Percentiles rank a stretch among this genome's conserved stretches.
These are phyloP conservation scores for Dictyostelium brefeldianum DNA, from an alignment of 78 protist species.

Conservation along the genomic window DNA sequence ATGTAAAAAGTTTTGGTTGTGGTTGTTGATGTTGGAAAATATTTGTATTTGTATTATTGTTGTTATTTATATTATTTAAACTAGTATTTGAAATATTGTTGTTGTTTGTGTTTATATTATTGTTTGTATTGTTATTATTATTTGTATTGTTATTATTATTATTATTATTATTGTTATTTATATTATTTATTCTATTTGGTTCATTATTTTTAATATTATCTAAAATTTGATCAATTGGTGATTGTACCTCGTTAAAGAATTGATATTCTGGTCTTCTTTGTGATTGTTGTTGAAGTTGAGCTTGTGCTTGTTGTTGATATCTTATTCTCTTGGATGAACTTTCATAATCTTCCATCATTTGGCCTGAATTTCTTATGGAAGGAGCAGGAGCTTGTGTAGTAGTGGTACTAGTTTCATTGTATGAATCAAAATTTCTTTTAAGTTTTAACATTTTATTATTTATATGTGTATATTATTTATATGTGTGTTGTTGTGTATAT, in stretches of 20 bases:
- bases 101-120: neutral
- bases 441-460: conserved; percentile 55
- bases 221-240: conserved; percentile 56
- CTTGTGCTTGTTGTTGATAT: conserved; percentile 33
- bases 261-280: conserved; percentile 38
- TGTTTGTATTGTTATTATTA: neutral
- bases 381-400: neutral
- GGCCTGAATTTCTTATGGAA: neutral
- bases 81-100: neutral
- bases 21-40: conserved; percentile 17
- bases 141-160: neutral
- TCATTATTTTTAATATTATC: conserved; percentile 27
- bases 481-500: neutral
- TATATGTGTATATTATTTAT: neutral
- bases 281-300: neutral
- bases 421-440: conserved; percentile 63
- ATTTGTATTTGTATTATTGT: neutral
- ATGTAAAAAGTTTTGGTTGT: conserved; percentile 67
- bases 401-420: neutral
- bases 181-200: neutral
- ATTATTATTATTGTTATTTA: neutral
- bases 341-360: neutral
- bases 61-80: neutral
- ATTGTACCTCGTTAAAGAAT: conserved; percentile 23
- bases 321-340: conserved; percentile 5